Evolutionary conservation across 1,139 yeast genomes (phyloP).

Genomic region (Pichia inconspicua): DNA sequence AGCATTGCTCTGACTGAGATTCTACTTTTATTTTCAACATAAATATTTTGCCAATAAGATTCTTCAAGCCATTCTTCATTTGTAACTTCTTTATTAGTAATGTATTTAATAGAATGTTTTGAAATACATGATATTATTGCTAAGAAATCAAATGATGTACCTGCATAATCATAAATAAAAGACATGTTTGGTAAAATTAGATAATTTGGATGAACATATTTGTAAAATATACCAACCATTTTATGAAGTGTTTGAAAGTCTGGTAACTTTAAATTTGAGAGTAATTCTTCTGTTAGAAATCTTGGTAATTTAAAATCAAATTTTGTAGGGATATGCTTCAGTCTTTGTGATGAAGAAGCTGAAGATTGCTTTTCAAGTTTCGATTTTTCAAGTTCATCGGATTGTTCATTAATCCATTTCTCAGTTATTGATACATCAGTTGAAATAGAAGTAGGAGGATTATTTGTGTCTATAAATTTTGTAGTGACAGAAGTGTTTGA

Average conservation of each 20-base stretch:
- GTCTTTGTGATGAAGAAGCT: not conserved
- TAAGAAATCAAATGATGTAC: constrained; percentile 33
- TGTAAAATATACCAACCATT: constrained; percentile 41
- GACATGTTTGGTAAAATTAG: constrained; percentile 39
- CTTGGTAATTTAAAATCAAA: constrained; percentile 5
- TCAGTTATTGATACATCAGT: constrained; percentile 16
- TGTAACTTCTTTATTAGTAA: constrained; percentile 28
- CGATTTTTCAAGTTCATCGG: constrained; percentile 10
- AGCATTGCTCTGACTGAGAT: constrained; percentile 24
- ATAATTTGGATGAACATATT: constrained; percentile 39
- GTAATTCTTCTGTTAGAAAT: constrained; percentile 24
- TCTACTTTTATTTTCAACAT: constrained; percentile 33
- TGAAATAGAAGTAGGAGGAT: not conserved
- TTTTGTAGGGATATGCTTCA: constrained; percentile 1
- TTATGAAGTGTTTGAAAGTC: constrained; percentile 31
- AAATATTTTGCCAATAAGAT: constrained; percentile 35
- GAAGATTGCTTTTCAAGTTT: not conserved
- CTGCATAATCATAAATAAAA: constrained; percentile 31
- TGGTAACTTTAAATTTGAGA: constrained; percentile 37
- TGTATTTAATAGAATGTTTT: constrained; percentile 29
- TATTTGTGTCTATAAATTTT: not conserved
- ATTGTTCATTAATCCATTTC: constrained; percentile 20
- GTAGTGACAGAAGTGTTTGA: not conserved
- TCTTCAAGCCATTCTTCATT: constrained; percentile 28
- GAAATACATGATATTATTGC: constrained; percentile 36